Evolutionary conservation across 2,329 filamentous ascomycete genomes (phyloP).

Genomic region (Xylaria sp.): DNA sequence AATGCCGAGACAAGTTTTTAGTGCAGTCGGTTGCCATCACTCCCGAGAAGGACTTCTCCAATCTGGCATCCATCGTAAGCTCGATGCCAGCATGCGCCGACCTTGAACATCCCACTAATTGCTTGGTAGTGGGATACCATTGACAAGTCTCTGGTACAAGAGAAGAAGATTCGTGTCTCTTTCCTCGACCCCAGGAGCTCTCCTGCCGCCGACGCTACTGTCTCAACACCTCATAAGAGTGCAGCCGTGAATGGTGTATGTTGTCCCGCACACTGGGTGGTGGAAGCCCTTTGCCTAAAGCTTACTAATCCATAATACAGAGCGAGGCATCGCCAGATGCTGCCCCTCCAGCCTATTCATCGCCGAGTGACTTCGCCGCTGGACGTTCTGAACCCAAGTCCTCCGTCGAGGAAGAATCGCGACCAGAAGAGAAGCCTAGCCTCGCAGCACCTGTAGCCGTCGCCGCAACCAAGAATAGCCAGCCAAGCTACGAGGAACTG

Average conservation of each 20-base stretch:
- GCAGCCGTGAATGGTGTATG: slow-evolving; percentile 49
- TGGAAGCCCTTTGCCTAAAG: neutral
- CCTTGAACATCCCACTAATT: slow-evolving; percentile 38
- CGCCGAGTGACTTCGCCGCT: slow-evolving; percentile 47
- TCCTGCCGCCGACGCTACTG: slow-evolving; percentile 31
- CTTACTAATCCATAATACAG: slow-evolving; percentile 29
- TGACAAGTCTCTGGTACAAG: slow-evolving; percentile 79
- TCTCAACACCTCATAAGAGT: slow-evolving; percentile 50
- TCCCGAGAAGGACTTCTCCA: slow-evolving; percentile 81
- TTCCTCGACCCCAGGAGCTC: slow-evolving; percentile 72
- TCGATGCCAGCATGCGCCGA: slow-evolving; percentile 8
- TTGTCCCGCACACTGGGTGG: slow-evolving; percentile 7
- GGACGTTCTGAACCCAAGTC: slow-evolving; percentile 43
- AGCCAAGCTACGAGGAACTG: slow-evolving; percentile 62
- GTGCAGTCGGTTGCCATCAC: slow-evolving; percentile 90
- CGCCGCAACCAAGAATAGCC: slow-evolving; percentile 52
- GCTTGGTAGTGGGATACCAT: slow-evolving; percentile 74
- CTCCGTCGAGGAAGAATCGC: slow-evolving; percentile 36
- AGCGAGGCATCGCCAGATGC: slow-evolving; percentile 52
- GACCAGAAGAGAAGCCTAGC: slow-evolving; percentile 39
- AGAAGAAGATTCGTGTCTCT: slow-evolving; percentile 93
- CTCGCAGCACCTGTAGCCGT: slow-evolving; percentile 51
- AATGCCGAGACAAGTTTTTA: slow-evolving; percentile 97
- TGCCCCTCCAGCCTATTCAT: slow-evolving; percentile 52
- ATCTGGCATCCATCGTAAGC: slow-evolving; percentile 79